phyloP scores from a whole-genome alignment of 2,329 filamentous ascomycete genomes.

The Didymella keratinophila region DNA sequence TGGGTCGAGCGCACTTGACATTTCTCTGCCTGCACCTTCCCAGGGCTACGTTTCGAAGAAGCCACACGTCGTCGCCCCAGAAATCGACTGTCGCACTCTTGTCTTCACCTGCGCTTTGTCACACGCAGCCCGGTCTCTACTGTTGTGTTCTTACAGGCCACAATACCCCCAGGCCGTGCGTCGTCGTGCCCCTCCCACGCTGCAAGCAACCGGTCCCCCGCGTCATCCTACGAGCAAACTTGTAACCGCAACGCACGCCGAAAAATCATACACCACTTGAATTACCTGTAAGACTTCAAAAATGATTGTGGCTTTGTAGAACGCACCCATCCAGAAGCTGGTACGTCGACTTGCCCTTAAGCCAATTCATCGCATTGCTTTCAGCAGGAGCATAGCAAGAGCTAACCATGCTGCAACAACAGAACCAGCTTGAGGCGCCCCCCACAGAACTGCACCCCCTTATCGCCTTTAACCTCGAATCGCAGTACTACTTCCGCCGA shows the following conservation, averaged over 20 bases:
- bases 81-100: conserved; percentile 21
- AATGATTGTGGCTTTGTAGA: conserved; percentile 47
- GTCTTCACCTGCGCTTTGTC: conserved; percentile 28
- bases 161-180: conserved; percentile 28
- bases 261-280: conserved; percentile 31
- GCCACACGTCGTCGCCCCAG: conserved; percentile 19
- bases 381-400: conserved; percentile 29
- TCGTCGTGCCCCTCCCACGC: conserved; percentile 17
- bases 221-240: conserved; percentile 46
- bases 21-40: conserved; percentile 20
- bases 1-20: conserved; percentile 25
- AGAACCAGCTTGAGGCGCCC: conserved; percentile 42
- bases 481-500: neutral
- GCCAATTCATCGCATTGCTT: conserved; percentile 32
- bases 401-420: conserved; percentile 46
- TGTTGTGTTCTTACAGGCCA: conserved; percentile 29
- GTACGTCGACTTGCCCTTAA: conserved; percentile 40
- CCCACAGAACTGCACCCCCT: conserved; percentile 25
- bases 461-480: conserved; percentile 12
- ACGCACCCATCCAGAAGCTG: conserved; percentile 40
- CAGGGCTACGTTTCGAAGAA: conserved; percentile 17
- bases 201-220: conserved; percentile 38
- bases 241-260: conserved; percentile 31
- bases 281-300: conserved; percentile 29
- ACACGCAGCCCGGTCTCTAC: conserved; percentile 37